Base-by-base conservation (phyloP, 371 early-diverging fungal species). In the Syncephalastrum contaminatum region DNA sequence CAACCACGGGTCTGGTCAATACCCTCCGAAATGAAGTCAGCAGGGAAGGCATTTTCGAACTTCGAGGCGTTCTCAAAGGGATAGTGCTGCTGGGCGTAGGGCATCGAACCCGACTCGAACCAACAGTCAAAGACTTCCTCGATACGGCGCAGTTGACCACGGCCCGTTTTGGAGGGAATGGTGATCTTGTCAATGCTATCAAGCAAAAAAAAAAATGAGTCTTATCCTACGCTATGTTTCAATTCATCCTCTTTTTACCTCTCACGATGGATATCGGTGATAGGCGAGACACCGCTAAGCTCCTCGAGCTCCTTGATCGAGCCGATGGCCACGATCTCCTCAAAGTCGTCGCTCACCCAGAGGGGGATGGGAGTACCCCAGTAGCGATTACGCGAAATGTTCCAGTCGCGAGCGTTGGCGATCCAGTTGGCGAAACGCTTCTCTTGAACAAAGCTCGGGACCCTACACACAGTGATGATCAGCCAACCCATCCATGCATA, bases 291-390 rank as follows among this genome's bases (percentile, higher is more conserved):
- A 54, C 98, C 98, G 48, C 97, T 91, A 27, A 99, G 80, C 66
- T 90, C 84, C 72, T 92, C 91, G 36, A 99, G 86, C 76, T 99
- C 99, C 53, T 86, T 88, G 58, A 98, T 83, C 4, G 98, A 97
- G 42, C 99, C 99, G 61, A 99, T 70, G 73, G 97, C 98, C 22
- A 99, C 90, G 43, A 98, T 73, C 77, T 97, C 98, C 51, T 89
- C 80, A 52, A 84, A 87, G 72, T 99, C 99, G 3, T 94, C 96
- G 68, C 88, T 94, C 55, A 86, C 89, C 99, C 99, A 99, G 49
- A 99, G 73, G 24, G 99, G 99, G 49, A 99, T 96, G 52, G 99
- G 99, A 15, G 99, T 99, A 62, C 99, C 99, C 99, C 99, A 99
- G 84, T 95, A 99, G 64, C 99, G 91, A 80, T 94, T 98, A 72